These are phyloP conservation scores for Tarenaya hassleriana DNA, from an alignment of 345 rosid species.

Conservation along the genomic window DNA sequence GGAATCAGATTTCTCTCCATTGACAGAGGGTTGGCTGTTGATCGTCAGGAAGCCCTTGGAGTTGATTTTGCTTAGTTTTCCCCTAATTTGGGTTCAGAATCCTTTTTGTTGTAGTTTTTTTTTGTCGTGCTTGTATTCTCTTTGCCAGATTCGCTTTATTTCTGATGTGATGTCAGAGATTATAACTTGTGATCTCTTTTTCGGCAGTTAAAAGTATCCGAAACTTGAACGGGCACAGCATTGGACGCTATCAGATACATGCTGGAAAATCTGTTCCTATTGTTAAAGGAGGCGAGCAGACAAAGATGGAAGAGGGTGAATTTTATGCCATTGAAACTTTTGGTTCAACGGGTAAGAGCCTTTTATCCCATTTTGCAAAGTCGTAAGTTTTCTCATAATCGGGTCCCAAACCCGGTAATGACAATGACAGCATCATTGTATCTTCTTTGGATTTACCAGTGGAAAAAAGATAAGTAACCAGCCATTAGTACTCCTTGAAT, in stretches of 20 bases:
- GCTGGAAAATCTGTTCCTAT: constrained; percentile 74
- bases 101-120: no score
- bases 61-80: neutral
- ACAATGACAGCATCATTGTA: no score
- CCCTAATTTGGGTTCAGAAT: neutral
- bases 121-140: no score
- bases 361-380: neutral
- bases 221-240: constrained; percentile 84
- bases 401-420: neutral
- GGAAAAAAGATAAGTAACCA: no score
- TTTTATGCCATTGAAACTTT: constrained; percentile 73
- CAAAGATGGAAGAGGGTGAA: constrained; percentile 88
- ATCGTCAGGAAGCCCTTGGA: no score
- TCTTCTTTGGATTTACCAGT: no score
- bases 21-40: constrained; percentile 89
- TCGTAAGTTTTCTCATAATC: no score
- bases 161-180: neutral
- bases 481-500: constrained; percentile 61
- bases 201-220: constrained; percentile 83
- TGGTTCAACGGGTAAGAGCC: constrained; percentile 55
- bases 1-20: constrained; percentile 78
- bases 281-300: constrained; percentile 80
- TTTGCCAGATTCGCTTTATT: no score
- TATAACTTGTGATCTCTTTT: constrained; percentile 13
- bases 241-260: constrained; percentile 68